Evolutionary conservation across 177 flowering plant genomes (phyloP).

Genomic region (Tripterygium wilfordii): DNA sequence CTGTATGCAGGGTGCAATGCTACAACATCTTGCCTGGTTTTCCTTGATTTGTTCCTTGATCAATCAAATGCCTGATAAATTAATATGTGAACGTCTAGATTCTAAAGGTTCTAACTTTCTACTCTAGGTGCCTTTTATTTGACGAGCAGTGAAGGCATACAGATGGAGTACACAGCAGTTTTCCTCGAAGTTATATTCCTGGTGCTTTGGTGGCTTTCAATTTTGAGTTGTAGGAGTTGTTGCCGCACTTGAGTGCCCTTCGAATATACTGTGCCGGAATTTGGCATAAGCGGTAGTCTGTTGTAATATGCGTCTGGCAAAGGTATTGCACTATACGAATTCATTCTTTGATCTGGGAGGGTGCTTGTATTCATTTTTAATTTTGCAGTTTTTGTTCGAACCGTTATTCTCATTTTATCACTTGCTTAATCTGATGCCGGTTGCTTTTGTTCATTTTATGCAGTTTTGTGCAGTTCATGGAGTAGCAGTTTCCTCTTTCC

Average conservation of each 20-base stretch:
- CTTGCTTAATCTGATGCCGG: background rate
- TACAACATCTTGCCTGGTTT: too few relatives aligned
- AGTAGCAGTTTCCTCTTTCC: conserved; percentile 61
- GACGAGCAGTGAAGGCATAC: conserved; percentile 81
- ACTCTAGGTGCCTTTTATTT: conserved; percentile 25
- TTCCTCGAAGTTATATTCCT: conserved; percentile 69
- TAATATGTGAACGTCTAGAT: conserved; percentile 18
- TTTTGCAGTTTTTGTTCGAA: too few relatives aligned
- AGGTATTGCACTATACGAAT: too few relatives aligned
- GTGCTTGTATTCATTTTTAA: too few relatives aligned
- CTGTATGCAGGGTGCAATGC: too few relatives aligned
- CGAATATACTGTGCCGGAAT: conserved; percentile 93
- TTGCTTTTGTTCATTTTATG: conserved; percentile 6
- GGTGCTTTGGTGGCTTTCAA: conserved; percentile 89
- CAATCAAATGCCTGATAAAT: too few relatives aligned
- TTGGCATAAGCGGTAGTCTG: conserved; percentile 95
- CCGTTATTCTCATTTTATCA: background rate
- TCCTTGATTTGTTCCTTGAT: too few relatives aligned
- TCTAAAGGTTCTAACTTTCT: conserved; percentile 32
- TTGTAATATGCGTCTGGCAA: too few relatives aligned
- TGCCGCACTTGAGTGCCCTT: conserved; percentile 45
- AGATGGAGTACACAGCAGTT: conserved; percentile 69
- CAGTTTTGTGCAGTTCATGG: conserved; percentile 76
- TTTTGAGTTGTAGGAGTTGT: conserved; percentile 43
- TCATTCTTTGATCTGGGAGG: background rate